A percentile compares a stretch with the other conserved stretches of the same genome.
phyloP scores from a whole-genome alignment of 441 rosid species.

The Syzygium syzygioides region DNA sequence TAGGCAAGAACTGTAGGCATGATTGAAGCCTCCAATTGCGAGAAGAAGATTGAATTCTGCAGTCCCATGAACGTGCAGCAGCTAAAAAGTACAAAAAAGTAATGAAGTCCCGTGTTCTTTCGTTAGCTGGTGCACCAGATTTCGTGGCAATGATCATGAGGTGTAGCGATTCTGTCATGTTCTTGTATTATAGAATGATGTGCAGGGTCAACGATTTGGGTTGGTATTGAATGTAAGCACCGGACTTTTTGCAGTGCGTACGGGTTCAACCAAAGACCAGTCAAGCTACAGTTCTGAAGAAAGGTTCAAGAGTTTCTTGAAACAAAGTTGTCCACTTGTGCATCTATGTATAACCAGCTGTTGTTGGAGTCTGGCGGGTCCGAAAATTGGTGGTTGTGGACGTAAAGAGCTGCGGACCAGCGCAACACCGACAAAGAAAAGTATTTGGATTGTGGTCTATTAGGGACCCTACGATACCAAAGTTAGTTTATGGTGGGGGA shows the following conservation, averaged over 20 bases:
- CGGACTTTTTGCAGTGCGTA: not conserved
- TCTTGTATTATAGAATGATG: not conserved
- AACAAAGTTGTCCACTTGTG: too few species aligned
- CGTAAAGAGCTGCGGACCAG: too few species aligned
- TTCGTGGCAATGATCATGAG: not conserved
- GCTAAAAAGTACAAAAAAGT: not conserved
- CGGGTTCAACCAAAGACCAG: not conserved
- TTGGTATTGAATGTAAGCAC: not conserved
- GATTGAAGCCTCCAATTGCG: not conserved
- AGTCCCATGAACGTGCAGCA: not conserved
- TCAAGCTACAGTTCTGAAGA: too few species aligned
- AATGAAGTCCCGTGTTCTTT: not conserved
- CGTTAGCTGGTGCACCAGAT: not conserved
- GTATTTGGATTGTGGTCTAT: not conserved
- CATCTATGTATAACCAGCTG: too few species aligned
- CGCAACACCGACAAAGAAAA: too few species aligned
- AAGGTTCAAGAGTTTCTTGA: too few species aligned
- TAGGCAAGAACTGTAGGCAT: not conserved
- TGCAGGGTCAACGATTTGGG: not conserved
- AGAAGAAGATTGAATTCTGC: not conserved
- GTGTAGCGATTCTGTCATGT: not conserved
- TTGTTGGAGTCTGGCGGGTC: too few species aligned
- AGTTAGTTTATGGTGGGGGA: not conserved
- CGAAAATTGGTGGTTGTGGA: too few species aligned
- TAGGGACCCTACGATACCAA: not conserved